Base-by-base conservation (phyloP, 2,329 filamentous ascomycete species). In the Stagonosporopsis tanaceti region DNA sequence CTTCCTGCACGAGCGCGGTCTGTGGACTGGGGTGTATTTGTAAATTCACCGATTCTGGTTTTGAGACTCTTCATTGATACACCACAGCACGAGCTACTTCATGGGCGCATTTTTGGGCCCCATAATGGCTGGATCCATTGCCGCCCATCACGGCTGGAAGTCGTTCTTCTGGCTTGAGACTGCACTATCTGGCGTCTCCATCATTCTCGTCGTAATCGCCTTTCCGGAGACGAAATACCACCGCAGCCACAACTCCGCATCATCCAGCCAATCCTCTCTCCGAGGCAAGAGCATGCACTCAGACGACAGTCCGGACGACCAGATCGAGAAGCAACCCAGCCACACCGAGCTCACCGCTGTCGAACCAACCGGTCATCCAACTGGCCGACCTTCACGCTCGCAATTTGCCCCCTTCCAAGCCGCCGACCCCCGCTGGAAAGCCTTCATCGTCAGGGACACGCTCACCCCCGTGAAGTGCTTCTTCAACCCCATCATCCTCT, bases 111-210 rank as follows among this genome's bases (percentile, higher is more conserved):
- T 80, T 60, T 65, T 80, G 1, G 79, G 79, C 3, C 77, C 78
- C 1, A 76, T 80, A 51, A 79, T 81, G 72, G 70, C 75, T 22
- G 78, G 78, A 5, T 70, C 71, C 37, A 80, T 81, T 32, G 77
- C 74, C 20, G 71, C 69, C 11, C 68, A 76, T 20, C 71, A 80
- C 55, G 78, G 79, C 39, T 81, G 79, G 79, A 65, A 78, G 45
- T 78, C 75, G 12, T 81, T 81, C 66, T 81, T 80, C 70, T 81
- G 79, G 79, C 73, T 81, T 4, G 77, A 77, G 3, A 72, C 74
- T 1, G 79, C 70, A 0, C 66, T 81, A 6, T 71, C 76, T 2
- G 73, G 65, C 6, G 77, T 80, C 62, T 73, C 75, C 6, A 74
- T 79, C 8, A 27, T 80, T 17, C 61, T 77, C 2, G 68, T 80